Conservation (phyloP, 1,284 basidiomycete genomes). For the Volvariella volvacea region DNA sequence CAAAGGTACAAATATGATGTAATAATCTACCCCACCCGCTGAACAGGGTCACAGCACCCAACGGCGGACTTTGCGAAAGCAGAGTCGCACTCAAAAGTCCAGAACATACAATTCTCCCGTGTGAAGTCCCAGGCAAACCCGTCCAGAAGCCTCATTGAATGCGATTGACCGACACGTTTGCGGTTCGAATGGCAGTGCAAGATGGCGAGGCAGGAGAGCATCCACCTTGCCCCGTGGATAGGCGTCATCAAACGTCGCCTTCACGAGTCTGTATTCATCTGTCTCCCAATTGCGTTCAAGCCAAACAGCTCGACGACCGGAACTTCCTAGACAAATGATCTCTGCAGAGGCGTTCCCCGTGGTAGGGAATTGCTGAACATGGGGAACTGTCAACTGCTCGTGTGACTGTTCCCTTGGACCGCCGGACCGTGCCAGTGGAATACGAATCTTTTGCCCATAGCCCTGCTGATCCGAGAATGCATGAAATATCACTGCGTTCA, state of each 20-base stretch:
- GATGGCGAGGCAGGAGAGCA: constrained; percentile 31
- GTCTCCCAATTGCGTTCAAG: constrained; percentile 43
- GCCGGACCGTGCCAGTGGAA: background rate
- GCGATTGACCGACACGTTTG: constrained; percentile 36
- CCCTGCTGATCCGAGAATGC: background rate
- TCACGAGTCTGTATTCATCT: constrained; percentile 40
- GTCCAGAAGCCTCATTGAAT: constrained; percentile 44
- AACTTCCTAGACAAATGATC: constrained; percentile 38
- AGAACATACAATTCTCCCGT: constrained; percentile 46
- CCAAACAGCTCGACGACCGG: constrained; percentile 44
- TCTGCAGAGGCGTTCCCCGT: constrained; percentile 22
- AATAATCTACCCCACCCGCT: constrained; percentile 1
- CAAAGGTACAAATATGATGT: constrained; percentile 1
- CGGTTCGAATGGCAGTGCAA: constrained; percentile 41
- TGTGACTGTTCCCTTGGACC: background rate
- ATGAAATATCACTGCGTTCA: background rate
- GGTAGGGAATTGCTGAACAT: constrained; percentile 15
- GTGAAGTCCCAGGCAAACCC: constrained; percentile 40
- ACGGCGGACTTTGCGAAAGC: constrained; percentile 7
- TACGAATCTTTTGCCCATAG: background rate
- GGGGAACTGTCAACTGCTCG: constrained; percentile 1
- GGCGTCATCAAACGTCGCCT: constrained; percentile 27
- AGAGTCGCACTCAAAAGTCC: constrained; percentile 28
- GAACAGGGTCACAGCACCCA: constrained; percentile 8
- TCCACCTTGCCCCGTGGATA: constrained; percentile 15